Percentiles rank a stretch among this genome's conserved stretches.
phyloP scores from a whole-genome alignment of 371 early-diverging fungal genomes.

The Gilbertella persicaria region DNA sequence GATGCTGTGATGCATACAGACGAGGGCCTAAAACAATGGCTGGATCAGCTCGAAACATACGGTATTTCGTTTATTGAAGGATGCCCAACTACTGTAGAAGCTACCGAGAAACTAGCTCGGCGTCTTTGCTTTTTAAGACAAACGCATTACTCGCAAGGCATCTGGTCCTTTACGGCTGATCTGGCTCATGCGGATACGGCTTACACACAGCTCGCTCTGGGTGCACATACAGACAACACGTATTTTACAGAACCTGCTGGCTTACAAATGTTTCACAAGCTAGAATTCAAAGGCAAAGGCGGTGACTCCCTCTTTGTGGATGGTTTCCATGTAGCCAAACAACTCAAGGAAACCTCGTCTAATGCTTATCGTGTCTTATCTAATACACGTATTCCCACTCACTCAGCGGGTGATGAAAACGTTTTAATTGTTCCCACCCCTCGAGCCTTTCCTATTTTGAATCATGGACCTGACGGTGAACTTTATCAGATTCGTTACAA shows the following conservation, averaged over 20 bases:
- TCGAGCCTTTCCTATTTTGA: slow-evolving; percentile 66
- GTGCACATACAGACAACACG: slow-evolving; percentile 90
- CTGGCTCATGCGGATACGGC: slow-evolving; percentile 88
- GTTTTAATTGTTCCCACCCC: slow-evolving; percentile 72
- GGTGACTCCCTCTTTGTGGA: slow-evolving; percentile 86
- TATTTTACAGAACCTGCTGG: slow-evolving; percentile 91
- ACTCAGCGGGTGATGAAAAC: slow-evolving; percentile 82
- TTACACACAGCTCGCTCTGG: slow-evolving; percentile 77
- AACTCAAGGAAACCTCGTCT: slow-evolving; percentile 60
- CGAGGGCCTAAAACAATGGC: slow-evolving; percentile 74
- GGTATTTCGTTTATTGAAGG: slow-evolving; percentile 81
- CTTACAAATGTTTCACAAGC: slow-evolving; percentile 86
- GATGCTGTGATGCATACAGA: slow-evolving; percentile 70
- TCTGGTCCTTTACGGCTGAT: slow-evolving; percentile 86
- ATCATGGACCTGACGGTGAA: slow-evolving; percentile 57
- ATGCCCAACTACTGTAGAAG: slow-evolving; percentile 69
- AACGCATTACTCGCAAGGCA: slow-evolving; percentile 78
- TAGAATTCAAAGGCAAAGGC: slow-evolving; percentile 74
- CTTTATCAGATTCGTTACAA: slow-evolving; percentile 84
- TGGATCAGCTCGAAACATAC: slow-evolving; percentile 69
- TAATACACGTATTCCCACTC: slow-evolving; percentile 61
- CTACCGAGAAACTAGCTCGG: slow-evolving; percentile 67
- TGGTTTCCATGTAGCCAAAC: slow-evolving; percentile 74
- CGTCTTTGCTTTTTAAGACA: slow-evolving; percentile 79
- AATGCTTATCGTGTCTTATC: slow-evolving; percentile 70